Percentiles rank a stretch among this genome's conserved stretches.
These are phyloP conservation scores for Saturnispora dispora DNA, from an alignment of 805 yeast species.

Conservation along the genomic window DNA sequence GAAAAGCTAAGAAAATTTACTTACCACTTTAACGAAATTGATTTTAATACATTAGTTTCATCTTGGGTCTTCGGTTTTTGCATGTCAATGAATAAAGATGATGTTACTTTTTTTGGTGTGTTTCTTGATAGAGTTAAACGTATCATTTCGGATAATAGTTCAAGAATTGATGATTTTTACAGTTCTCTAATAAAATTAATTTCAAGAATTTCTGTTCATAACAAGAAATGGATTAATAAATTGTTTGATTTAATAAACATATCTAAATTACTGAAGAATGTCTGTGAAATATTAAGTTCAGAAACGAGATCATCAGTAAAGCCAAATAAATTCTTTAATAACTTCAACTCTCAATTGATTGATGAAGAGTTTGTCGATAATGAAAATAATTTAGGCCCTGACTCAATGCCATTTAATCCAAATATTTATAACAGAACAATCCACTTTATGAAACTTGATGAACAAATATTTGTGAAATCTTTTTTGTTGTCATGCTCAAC, in stretches of 20 bases:
- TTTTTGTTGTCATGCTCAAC: slow-evolving; percentile 2
- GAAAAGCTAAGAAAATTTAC: not conserved
- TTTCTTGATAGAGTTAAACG: slow-evolving; percentile 5
- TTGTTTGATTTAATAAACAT: not conserved
- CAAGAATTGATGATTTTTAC: not conserved
- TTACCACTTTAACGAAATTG: not conserved
- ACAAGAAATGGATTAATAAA: slow-evolving; percentile 2
- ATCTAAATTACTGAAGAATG: not conserved
- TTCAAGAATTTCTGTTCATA: not conserved
- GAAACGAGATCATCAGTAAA: not conserved
- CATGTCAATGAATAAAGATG: not conserved
- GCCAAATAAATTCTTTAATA: not conserved
- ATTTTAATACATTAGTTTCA: not conserved
- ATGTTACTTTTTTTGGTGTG: not conserved
- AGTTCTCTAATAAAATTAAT: not conserved
- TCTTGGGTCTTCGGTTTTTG: slow-evolving; percentile 2
- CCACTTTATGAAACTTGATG: slow-evolving; percentile 8
- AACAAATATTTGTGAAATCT: slow-evolving; percentile 13
- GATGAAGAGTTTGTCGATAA: not conserved
- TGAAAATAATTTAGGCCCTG: not conserved
- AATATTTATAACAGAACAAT: slow-evolving; percentile 8
- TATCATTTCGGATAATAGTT: not conserved
- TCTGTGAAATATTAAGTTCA: slow-evolving; percentile 3
- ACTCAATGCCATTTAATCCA: slow-evolving; percentile 3
- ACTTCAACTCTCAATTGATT: slow-evolving; percentile 10